These are phyloP conservation scores for Apiotrichum montevideense DNA, from an alignment of 1,284 basidiomycete species.

Conservation along the genomic window DNA sequence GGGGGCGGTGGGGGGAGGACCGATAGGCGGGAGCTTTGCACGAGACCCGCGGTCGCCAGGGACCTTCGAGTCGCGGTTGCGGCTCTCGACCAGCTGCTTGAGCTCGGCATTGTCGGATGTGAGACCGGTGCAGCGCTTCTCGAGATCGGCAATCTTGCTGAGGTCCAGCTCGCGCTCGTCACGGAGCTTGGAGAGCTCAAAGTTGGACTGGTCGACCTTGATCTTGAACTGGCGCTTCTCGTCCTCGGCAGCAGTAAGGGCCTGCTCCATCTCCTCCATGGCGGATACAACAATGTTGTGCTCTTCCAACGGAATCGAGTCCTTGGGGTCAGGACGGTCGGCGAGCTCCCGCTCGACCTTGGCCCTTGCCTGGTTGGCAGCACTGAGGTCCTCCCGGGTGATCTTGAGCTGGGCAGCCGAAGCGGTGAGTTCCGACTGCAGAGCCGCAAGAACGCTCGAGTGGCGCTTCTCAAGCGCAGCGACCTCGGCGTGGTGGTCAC, in stretches of 20 bases:
- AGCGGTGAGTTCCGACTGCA: slow-evolving; percentile 14
- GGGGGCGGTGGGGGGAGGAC: slow-evolving; percentile 39
- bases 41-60: slow-evolving; percentile 13
- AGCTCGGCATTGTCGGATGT: slow-evolving; percentile 15
- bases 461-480: slow-evolving; percentile 20
- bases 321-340: slow-evolving; percentile 9
- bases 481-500: slow-evolving; percentile 19
- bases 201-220: slow-evolving; percentile 39
- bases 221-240: slow-evolving; percentile 42
- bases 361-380: slow-evolving; percentile 13
- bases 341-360: slow-evolving; percentile 16
- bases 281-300: slow-evolving; percentile 27
- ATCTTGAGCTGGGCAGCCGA: slow-evolving; percentile 10
- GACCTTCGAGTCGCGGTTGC: slow-evolving; percentile 25
- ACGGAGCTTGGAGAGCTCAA: slow-evolving; percentile 37
- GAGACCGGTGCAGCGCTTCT: slow-evolving; percentile 14
- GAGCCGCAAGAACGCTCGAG: slow-evolving; percentile 11
- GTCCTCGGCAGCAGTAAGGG: slow-evolving; percentile 32
- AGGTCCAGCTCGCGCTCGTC: slow-evolving; percentile 37
- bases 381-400: slow-evolving; percentile 9
- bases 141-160: slow-evolving; percentile 30
- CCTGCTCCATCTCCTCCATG: slow-evolving; percentile 38
- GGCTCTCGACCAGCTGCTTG: slow-evolving; percentile 13
- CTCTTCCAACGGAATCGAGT: slow-evolving; percentile 15
- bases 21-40: slow-evolving; percentile 33